phyloP scores from a whole-genome alignment of 148 eudicot species.

The Arctostaphylos glauca region DNA sequence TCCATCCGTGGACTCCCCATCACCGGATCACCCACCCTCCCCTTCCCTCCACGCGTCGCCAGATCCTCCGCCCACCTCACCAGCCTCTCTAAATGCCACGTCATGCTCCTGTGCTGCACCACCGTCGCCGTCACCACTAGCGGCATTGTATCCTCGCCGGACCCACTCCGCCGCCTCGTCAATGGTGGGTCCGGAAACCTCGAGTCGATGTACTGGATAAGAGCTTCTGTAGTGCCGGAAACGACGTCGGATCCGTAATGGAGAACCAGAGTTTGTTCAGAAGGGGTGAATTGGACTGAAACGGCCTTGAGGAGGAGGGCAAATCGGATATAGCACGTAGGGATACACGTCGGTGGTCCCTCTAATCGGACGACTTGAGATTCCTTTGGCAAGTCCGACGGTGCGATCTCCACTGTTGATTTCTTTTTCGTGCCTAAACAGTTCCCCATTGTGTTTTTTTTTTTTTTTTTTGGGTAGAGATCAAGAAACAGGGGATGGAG shows the following conservation, averaged over 20 bases:
- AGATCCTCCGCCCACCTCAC: conserved; percentile 79
- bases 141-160: conserved; percentile 23
- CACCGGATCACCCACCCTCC: conserved; percentile 43
- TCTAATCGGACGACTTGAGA: background rate
- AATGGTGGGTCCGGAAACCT: background rate
- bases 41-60: conserved; percentile 60
- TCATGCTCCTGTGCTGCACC: conserved; percentile 74
- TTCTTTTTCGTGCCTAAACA: background rate
- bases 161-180: background rate
- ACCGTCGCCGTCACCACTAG: conserved; percentile 55
- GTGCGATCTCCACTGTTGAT: background rate
- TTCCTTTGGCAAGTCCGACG: background rate
- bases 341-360: background rate
- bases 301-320: conserved; percentile 2
- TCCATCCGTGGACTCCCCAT: conserved; percentile 87
- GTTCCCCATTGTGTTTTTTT: background rate
- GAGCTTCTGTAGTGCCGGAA: background rate
- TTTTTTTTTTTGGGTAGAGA: background rate
- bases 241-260: conserved; percentile 1
- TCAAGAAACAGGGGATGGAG: background rate
- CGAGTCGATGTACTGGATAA: conserved; percentile 1
- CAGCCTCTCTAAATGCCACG: conserved; percentile 81
- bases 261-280: background rate
- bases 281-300: background rate
- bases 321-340: background rate